These are phyloP conservation scores for Rutstroemia sp. DNA, from an alignment of 2,329 filamentous ascomycete species.

Conservation along the genomic window DNA sequence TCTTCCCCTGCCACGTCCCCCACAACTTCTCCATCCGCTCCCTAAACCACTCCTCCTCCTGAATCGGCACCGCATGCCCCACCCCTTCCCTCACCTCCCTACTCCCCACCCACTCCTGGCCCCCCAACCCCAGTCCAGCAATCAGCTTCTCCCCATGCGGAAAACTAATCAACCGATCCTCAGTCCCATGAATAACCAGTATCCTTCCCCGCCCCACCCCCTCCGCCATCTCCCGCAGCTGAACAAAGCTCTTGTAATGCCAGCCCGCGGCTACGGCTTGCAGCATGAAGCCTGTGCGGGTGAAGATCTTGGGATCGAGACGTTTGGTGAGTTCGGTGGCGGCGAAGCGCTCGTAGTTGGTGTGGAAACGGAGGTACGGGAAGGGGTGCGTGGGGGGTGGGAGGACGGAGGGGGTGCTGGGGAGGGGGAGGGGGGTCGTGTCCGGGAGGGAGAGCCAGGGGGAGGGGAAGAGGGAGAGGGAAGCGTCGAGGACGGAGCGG, in stretches of 20 bases:
- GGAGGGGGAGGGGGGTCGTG: constrained; percentile 38
- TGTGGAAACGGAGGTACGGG: constrained; percentile 52
- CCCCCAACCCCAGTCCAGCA: constrained; percentile 51
- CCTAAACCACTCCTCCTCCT: constrained; percentile 65
- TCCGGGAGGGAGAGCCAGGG: constrained; percentile 59
- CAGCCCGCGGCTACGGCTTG: constrained; percentile 74
- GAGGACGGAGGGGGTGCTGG: constrained; percentile 33
- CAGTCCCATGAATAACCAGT: constrained; percentile 45
- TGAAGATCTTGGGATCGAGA: constrained; percentile 51
- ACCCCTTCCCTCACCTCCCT: constrained; percentile 59
- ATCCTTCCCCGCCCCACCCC: constrained; percentile 66
- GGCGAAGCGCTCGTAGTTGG: constrained; percentile 74
- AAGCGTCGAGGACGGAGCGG: constrained; percentile 55
- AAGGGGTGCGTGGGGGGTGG: constrained; percentile 26
- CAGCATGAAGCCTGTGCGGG: constrained; percentile 60
- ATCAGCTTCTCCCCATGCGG: constrained; percentile 64
- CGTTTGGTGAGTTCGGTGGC: constrained; percentile 73
- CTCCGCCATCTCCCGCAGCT: constrained; percentile 60
- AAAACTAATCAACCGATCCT: constrained; percentile 71
- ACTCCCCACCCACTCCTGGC: constrained; percentile 40
- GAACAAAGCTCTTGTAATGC: constrained; percentile 64
- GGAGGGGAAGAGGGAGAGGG: constrained; percentile 57
- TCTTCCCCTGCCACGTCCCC: not conserved
- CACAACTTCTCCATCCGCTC: constrained; percentile 27
- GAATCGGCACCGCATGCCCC: constrained; percentile 69